Base-by-base conservation (phyloP, 352 stramenopile species). In the Pythium brassicae region DNA sequence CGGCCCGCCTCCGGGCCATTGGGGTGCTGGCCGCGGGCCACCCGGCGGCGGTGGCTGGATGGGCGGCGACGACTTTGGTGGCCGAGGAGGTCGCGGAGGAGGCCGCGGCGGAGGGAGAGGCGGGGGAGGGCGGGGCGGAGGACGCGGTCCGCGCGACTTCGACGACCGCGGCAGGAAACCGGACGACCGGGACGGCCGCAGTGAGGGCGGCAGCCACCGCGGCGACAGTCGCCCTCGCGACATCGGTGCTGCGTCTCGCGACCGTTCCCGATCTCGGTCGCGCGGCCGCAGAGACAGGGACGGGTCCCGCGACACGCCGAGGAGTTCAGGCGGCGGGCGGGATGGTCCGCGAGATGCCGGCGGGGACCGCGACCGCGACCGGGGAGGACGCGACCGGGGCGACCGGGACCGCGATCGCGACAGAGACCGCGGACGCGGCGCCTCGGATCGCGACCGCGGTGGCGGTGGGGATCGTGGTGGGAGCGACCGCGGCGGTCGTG, bases 181-280 rank as follows among this genome's bases (percentile, higher is more conserved):
- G 7, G 60, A 59, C 26, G 60, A 64, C 26, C 39, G 40, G 8
- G 75, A 74, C 44, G 68, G 64, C 44, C 67, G 73, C 32, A 37
- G 32, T 44, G 37, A 50, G 29, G 34, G 53, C 19, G 26, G 42
- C 20, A 47, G 42, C 22, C 40, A 59, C 34, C 67, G 63, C 43
- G 40, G 62, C 15, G 43, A 73, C 9, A 62, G 62, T 50, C 63
- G 59, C 23, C 68, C 70, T 8, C 63, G 67, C 56, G 78, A 89
- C n/a, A 44, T 58, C 22, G 78, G 68, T 57, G 26, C 27, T 1
- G 62, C 32, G 25, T 25, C 50, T 25, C 72, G 78, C 9, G 78
- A 89, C 60, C 74, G 81, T 20, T 89, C 78, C 29, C 75, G 72
- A 26, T 88, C 80, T 0, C 57, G 72, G 7, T 75, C 76, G 44